Evolutionary conservation across 257 asterid species (phyloP).

Genomic region (Lantana camara): DNA sequence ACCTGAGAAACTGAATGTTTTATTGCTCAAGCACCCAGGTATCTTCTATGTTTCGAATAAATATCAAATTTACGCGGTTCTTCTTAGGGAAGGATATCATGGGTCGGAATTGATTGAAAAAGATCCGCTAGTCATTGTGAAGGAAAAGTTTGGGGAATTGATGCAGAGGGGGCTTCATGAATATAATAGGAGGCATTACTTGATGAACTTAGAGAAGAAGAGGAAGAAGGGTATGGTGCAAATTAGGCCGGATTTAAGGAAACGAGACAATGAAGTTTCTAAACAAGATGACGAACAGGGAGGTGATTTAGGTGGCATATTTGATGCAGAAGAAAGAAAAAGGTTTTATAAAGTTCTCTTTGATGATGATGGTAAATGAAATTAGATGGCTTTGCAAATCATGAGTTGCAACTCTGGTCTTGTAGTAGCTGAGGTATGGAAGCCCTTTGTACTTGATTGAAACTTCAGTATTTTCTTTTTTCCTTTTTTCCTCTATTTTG

Average conservation of each 20-base stretch:
- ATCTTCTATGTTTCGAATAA: slow-evolving; percentile 79
- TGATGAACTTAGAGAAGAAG: slow-evolving; percentile 74
- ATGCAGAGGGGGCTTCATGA: slow-evolving; percentile 94
- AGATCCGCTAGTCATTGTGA: slow-evolving; percentile 80
- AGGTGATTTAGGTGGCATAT: slow-evolving; percentile 79
- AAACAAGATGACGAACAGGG: slow-evolving; percentile 42
- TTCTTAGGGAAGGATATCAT: slow-evolving; percentile 77
- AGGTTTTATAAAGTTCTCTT: slow-evolving; percentile 74
- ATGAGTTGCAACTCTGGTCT: not conserved
- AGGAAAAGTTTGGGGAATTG: slow-evolving; percentile 85
- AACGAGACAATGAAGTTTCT: slow-evolving; percentile 21
- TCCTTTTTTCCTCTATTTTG: no score
- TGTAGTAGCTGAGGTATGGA: not conserved
- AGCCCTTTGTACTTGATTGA: not conserved
- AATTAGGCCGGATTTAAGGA: slow-evolving; percentile 38
- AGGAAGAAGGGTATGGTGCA: slow-evolving; percentile 52
- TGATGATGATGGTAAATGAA: slow-evolving; percentile 58
- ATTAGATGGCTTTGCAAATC: not conserved
- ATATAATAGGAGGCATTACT: slow-evolving; percentile 66
- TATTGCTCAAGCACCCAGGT: slow-evolving; percentile 86
- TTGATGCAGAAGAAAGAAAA: slow-evolving; percentile 87
- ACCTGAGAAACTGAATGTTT: slow-evolving; percentile 67
- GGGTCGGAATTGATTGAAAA: slow-evolving; percentile 72
- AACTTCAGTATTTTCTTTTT: not conserved
- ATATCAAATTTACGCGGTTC: slow-evolving; percentile 70